A percentile compares a stretch with the other conserved stretches of the same genome.
Evolutionary conservation across 208 protist genomes (phyloP).

Genomic region (Trypanosoma lewisi): DNA sequence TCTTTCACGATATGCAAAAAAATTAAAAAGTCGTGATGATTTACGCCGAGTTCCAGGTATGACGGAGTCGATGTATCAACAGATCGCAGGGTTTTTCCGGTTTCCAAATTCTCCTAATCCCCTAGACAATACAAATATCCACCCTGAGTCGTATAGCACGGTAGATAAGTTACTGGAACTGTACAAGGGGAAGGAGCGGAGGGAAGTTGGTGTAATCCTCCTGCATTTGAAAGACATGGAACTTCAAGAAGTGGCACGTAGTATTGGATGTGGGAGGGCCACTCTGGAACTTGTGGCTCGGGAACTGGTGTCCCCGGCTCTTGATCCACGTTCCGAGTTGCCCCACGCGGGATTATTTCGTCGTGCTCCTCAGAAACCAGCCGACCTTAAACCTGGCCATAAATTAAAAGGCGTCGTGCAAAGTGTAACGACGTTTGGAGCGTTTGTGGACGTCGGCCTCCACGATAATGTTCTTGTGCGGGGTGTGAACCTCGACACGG

Average conservation of each 20-base stretch:
- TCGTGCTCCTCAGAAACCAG: slow-evolving; percentile 32
- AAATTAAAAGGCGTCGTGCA: slow-evolving; percentile 59
- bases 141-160: slow-evolving; percentile 78
- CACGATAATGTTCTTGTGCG: slow-evolving; percentile 73
- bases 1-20: slow-evolving; percentile 49
- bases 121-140: slow-evolving; percentile 80
- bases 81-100: slow-evolving; percentile 85
- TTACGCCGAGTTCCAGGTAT: slow-evolving; percentile 74
- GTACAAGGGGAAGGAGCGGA: slow-evolving; percentile 21
- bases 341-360: slow-evolving; percentile 75
- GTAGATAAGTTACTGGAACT: slow-evolving; percentile 44
- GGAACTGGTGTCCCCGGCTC: slow-evolving; percentile 59
- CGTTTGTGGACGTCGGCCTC: slow-evolving; percentile 83
- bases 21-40: slow-evolving; percentile 70
- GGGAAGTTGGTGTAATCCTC: slow-evolving; percentile 23
- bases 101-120: slow-evolving; percentile 84
- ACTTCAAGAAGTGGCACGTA: slow-evolving; percentile 15
- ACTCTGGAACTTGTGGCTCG: slow-evolving; percentile 56
- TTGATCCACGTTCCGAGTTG: slow-evolving; percentile 69
- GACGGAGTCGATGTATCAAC: slow-evolving; percentile 65
- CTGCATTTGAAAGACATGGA: slow-evolving; percentile 22
- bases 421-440: slow-evolving; percentile 81
- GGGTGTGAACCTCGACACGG: slow-evolving; percentile 37
- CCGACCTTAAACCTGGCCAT: slow-evolving; percentile 49
- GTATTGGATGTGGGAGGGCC: slow-evolving; percentile 51